Evolutionary conservation across 1,284 basidiomycete species (phyloP), one percentile per base, ranked within the genome.

Genomic region (Apiotrichum akiyoshidainum): DNA sequence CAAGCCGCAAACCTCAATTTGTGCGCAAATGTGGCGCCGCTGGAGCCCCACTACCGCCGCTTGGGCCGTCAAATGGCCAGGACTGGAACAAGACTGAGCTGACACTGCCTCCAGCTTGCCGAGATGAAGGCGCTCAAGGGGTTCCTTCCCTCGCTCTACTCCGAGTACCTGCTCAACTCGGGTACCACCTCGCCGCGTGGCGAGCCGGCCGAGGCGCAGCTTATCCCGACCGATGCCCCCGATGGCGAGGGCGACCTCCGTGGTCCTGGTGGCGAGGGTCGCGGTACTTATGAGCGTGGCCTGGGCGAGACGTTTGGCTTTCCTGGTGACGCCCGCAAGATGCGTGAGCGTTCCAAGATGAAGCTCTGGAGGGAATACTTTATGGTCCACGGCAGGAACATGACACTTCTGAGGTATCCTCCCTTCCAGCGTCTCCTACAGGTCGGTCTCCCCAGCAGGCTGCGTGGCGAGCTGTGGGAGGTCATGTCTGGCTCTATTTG

Each of bases 381-480:
- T 41, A 81, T 83, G 68, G 76, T 75, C 6, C 78, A 79, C 48
- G 78, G 78, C 6, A 54, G 78, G 21, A 77, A 76, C 58, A 63
- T 79, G 57, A 79, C 78, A 5, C 26, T 98, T n/a, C 82, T 99
- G 39, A 88, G 95, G 46, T 99, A 98, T 75, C 96, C 96, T 0
- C 90, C 96, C 74, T 95, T 93, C 74, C 95, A 94, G 42, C 87
- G 96, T 21, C 84, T 99, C 17, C 88, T 99, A 2, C 96, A 98
- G 80, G 96, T 99, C 56, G 96, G 96, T 55, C 82, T 99, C 10
- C 96, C 96, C 0, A 97, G 96, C 70, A 84, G 92, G 22, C 83
- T 99, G 12, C 86, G 96, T 41, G 96, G 96, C 16, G 96, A 99
- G 77, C 88, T 99, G 78, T 99, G 96, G 96, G 96, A 99, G 78